Base-by-base conservation (phyloP, 768 basidiomycete genomes). In the Hemileccinum rubropunctum region DNA sequence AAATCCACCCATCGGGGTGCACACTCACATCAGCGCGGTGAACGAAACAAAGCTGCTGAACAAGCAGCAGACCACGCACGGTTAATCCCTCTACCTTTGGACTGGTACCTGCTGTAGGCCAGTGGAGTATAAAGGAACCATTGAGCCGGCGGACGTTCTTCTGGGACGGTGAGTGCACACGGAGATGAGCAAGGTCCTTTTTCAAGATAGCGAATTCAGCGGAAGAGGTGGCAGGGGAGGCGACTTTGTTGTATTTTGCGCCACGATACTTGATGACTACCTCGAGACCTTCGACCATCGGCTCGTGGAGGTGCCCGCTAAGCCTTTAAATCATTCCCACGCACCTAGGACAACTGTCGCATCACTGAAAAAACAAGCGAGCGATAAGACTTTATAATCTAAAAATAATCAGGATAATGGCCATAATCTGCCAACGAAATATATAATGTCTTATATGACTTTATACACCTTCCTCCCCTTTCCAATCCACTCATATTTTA, bases 81-180 rank as follows among this genome's bases (percentile, higher is more conserved):
- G 26, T 20, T 9, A 36, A n/a, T 21, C 36, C 48, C 0, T 21
- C 30, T 18, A 42, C 36, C 28, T 52, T 59, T 36, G 26, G 28
- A 32, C 38, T 51, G 21, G 32, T 49, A 10, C 33, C 42, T 1
- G 54, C 52, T 1, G 21, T 40, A 2, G 64, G 60, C 67, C 66
- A 69, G 32, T 41, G 56, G n/a, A 67, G 54, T 32, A 67, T 33
- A 42, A 67, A 62, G 9, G 55, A 51, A 0, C 60, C 62, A 3
- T 45, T 14, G 40, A 50, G 41, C 12, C 56, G 62, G 1, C 18
- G 51, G n/a, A 67, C 56, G 50, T 67, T 67, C 46, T 42, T 68
- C 15, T 63, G 54, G 18, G 64, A 57, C 0, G 65, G 67, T 0
- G 52, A 58, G 40, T 69, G 65, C 2, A 64, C 67, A 45, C 67